These are phyloP conservation scores for Penicillium sp. DNA, from an alignment of 2,329 filamentous ascomycete genomes.

Conservation along the genomic window DNA sequence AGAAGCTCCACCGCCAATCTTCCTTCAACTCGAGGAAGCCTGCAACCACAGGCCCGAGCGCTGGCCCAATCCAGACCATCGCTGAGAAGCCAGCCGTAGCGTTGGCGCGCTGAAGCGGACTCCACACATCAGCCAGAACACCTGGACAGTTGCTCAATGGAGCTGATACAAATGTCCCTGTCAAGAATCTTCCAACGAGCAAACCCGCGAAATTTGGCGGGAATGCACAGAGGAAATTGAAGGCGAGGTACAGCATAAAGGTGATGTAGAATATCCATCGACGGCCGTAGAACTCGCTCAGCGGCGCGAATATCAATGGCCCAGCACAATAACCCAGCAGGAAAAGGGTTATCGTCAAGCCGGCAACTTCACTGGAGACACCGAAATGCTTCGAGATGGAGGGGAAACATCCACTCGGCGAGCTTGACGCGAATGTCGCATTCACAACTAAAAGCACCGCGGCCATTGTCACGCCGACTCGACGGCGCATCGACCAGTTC, in stretches of 20 bases:
- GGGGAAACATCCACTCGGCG: constrained; percentile 40
- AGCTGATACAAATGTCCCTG: constrained; percentile 58
- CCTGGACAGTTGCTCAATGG: constrained; percentile 48
- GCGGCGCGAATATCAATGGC: constrained; percentile 63
- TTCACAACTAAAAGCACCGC: constrained; percentile 49
- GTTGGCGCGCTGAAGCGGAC: constrained; percentile 53
- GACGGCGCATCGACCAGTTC: constrained; percentile 58
- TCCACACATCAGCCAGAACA: constrained; percentile 58
- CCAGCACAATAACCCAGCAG: constrained; percentile 65
- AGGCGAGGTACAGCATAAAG: constrained; percentile 45
- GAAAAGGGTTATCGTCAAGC: constrained; percentile 64
- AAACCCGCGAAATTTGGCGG: constrained; percentile 56
- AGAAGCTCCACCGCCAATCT: constrained; percentile 49
- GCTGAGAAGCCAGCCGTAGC: constrained; percentile 57
- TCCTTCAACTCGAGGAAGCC: constrained; percentile 61
- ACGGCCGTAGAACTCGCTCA: constrained; percentile 64
- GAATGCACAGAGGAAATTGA: constrained; percentile 51
- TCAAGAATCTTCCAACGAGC: constrained; percentile 57
- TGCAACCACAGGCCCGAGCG: constrained; percentile 56
- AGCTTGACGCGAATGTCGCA: constrained; percentile 56
- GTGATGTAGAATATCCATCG: constrained; percentile 51
- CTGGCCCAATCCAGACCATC: constrained; percentile 57
- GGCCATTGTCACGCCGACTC: constrained; percentile 15
- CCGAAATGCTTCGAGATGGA: constrained; percentile 50
- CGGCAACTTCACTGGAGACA: constrained; percentile 51